phyloP scores from a whole-genome alignment of 2,329 filamentous ascomycete species.

The Ceratocystis ficicola region DNA sequence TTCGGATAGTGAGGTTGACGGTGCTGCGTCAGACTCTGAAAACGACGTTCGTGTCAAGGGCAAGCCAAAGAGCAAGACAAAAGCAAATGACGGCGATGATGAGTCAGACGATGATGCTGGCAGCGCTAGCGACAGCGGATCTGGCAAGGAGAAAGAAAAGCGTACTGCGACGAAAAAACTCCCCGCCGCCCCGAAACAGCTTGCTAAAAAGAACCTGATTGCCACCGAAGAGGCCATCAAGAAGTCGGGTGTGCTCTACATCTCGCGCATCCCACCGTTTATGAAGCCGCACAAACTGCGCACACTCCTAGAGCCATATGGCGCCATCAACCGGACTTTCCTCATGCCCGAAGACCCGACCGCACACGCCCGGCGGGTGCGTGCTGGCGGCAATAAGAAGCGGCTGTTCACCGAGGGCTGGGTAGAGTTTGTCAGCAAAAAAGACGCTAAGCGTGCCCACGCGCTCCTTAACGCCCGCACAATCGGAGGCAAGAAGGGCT shows the following conservation, averaged over 20 bases:
- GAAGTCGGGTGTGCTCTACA: constrained; percentile 69
- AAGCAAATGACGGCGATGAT: constrained; percentile 26
- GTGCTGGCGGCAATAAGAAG: constrained; percentile 71
- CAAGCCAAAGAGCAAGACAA: constrained; percentile 28
- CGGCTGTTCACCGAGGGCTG: constrained; percentile 72
- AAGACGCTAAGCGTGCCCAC: constrained; percentile 63
- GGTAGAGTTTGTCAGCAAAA: constrained; percentile 69
- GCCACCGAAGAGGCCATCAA: constrained; percentile 51
- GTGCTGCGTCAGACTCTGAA: constrained; percentile 26
- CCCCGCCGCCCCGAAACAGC: constrained; percentile 23
- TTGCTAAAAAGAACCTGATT: constrained; percentile 57
- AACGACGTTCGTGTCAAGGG: constrained; percentile 26
- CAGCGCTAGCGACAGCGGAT: constrained; percentile 39
- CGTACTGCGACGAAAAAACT: constrained; percentile 12
- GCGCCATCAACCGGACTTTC: constrained; percentile 65
- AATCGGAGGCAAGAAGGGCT: constrained; percentile 73
- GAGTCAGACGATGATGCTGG: constrained; percentile 29
- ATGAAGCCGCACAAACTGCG: constrained; percentile 75
- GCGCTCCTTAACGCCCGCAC: constrained; percentile 65
- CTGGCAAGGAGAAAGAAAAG: constrained; percentile 34
- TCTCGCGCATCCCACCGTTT: constrained; percentile 74
- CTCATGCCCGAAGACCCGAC: constrained; percentile 62
- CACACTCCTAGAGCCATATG: constrained; percentile 62
- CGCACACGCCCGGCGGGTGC: constrained; percentile 53
- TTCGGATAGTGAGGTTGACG: too few relatives aligned